phyloP scores from a whole-genome alignment of 208 protist species.

The Trypanosoma conorhini region DNA sequence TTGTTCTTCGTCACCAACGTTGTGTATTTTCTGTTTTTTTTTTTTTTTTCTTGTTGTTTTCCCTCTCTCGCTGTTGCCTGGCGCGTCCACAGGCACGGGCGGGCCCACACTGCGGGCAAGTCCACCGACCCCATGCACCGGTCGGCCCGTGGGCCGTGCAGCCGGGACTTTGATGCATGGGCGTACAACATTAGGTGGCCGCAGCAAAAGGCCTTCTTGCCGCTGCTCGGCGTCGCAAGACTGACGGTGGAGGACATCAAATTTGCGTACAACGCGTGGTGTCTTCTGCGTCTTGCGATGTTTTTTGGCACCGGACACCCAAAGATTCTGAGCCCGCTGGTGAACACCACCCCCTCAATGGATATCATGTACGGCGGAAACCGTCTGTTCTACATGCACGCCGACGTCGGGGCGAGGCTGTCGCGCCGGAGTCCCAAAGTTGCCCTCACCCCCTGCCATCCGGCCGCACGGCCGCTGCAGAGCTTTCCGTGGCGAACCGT shows the following conservation, averaged over 20 bases:
- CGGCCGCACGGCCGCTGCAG: conserved; percentile 49
- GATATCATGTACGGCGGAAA: conserved; percentile 65
- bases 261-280: conserved; percentile 89
- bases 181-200: conserved; percentile 73
- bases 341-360: conserved; percentile 67
- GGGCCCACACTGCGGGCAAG: too few relatives aligned
- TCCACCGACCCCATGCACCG: conserved; percentile 4
- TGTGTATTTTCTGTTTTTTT: background rate
- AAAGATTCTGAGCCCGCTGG: conserved; percentile 59
- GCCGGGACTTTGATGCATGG: conserved; percentile 84
- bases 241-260: conserved; percentile 84
- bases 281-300: conserved; percentile 64
- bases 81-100: background rate
- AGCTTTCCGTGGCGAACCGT: conserved; percentile 36
- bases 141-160: background rate
- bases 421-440: conserved; percentile 33
- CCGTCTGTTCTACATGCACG: conserved; percentile 74
- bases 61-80: background rate
- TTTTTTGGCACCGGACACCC: conserved; percentile 74
- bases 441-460: conserved; percentile 67
- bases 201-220: conserved; percentile 27
- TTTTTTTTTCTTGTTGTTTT: background rate
- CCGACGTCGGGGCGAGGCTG: conserved; percentile 31
- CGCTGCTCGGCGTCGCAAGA: conserved; percentile 39
- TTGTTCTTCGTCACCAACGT: background rate